Evolutionary conservation across 1,139 yeast species (phyloP).

Genomic region (Candida tropicalis): DNA sequence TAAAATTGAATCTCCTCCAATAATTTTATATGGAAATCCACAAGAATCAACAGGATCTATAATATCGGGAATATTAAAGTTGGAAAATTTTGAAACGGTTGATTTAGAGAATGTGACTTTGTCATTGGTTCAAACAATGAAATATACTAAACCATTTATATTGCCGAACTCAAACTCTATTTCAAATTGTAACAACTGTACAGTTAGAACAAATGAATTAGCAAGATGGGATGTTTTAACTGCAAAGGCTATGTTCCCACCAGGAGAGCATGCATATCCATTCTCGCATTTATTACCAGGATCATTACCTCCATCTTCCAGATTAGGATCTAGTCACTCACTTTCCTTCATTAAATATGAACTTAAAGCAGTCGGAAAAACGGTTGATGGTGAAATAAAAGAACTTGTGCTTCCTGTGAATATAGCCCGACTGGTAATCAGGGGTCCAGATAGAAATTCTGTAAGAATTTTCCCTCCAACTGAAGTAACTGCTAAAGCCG

Average conservation of each 20-base stretch:
- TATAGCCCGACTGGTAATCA: conserved; percentile 72
- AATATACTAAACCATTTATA: conserved; percentile 64
- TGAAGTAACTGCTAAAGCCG: conserved; percentile 81
- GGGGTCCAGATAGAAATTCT: conserved; percentile 86
- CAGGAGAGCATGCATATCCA: conserved; percentile 85
- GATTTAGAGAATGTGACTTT: conserved; percentile 61
- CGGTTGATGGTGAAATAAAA: conserved; percentile 26
- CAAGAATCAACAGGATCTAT: conserved; percentile 83
- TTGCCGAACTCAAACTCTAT: conserved; percentile 52
- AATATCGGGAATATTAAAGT: conserved; percentile 67
- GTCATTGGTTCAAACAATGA: conserved; percentile 68
- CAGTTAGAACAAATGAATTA: conserved; percentile 54
- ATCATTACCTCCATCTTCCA: conserved; percentile 78
- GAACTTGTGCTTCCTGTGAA: conserved; percentile 67
- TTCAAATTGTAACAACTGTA: conserved; percentile 60
- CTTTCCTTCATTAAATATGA: conserved; percentile 69
- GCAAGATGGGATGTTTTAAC: conserved; percentile 89
- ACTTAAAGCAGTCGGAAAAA: conserved; percentile 60
- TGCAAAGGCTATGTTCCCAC: conserved; percentile 53
- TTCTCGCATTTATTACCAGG: conserved; percentile 94
- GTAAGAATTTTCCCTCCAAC: conserved; percentile 95
- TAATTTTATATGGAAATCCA: conserved; percentile 79
- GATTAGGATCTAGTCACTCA: conserved; percentile 56
- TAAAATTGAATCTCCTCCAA: conserved; percentile 86
- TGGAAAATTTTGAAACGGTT: conserved; percentile 23